A percentile compares a stretch with the other conserved stretches of the same genome.
Evolutionary conservation across 2,329 filamentous ascomycete species (phyloP).

Genomic region (Tolypocladium inflatum): DNA sequence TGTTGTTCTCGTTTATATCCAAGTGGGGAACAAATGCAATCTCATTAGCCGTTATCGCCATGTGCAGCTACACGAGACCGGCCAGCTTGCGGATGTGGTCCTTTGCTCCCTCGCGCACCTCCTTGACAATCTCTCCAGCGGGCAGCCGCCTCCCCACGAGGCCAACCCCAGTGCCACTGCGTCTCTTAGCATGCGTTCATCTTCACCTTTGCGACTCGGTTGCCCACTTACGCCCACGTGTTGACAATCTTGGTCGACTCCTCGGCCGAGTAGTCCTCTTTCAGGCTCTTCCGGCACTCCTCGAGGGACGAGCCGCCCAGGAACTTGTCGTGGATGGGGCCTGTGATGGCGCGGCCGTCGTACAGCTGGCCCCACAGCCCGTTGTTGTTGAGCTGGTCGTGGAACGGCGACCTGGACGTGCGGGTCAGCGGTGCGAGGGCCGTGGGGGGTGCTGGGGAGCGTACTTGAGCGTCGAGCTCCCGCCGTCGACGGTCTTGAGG

Average conservation of each 20-base stretch:
- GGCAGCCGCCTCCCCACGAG: constrained; percentile 30
- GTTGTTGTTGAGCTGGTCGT: constrained; percentile 29
- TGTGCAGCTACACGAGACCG: constrained; percentile 5
- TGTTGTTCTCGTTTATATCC: neutral
- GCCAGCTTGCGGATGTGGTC: constrained; percentile 20
- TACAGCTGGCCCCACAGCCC: constrained; percentile 31
- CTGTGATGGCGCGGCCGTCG: constrained; percentile 33
- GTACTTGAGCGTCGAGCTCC: constrained; percentile 34
- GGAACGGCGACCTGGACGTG: constrained; percentile 25
- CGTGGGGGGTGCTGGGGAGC: neutral
- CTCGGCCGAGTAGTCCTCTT: constrained; percentile 25
- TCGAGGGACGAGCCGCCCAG: constrained; percentile 28
- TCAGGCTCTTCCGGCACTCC: constrained; percentile 29
- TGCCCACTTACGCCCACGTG: constrained; percentile 27
- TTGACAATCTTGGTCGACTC: constrained; percentile 20
- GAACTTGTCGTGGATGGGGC: constrained; percentile 29
- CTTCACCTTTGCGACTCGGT: neutral
- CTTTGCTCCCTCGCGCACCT: constrained; percentile 27
- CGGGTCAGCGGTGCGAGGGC: neutral
- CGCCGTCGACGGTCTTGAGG: constrained; percentile 32
- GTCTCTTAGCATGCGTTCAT: neutral
- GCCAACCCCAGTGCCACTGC: constrained; percentile 33
- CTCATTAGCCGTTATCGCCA: neutral
- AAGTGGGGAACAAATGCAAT: neutral
- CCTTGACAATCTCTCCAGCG: constrained; percentile 32